A percentile compares a stretch with the other conserved stretches of the same genome.
phyloP scores from a whole-genome alignment of 2,329 filamentous ascomycete genomes.

The Elsinoe necatrix region DNA sequence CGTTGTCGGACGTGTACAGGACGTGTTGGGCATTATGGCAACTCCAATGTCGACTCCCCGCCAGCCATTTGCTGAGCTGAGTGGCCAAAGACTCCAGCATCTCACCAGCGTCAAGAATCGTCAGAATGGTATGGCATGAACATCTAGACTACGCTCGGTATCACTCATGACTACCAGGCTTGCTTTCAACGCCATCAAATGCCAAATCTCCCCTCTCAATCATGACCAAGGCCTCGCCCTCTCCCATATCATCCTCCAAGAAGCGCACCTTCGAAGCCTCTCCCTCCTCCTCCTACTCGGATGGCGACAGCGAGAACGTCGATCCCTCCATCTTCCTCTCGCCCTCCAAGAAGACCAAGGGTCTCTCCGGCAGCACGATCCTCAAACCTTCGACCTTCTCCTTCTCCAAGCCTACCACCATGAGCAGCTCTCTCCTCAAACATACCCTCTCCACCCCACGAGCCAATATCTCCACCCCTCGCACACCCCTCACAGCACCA shows the following conservation, averaged over 20 bases:
- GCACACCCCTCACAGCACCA: constrained; percentile 47
- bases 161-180: constrained; percentile 13
- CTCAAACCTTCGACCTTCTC: constrained; percentile 36
- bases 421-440: constrained; percentile 23
- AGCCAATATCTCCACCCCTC: constrained; percentile 35
- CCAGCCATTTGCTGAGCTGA: constrained; percentile 68
- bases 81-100: constrained; percentile 59
- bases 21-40: constrained; percentile 22
- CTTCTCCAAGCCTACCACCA: constrained; percentile 25
- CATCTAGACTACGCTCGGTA: constrained; percentile 13
- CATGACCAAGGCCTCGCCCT: constrained; percentile 21
- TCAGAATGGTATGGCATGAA: constrained; percentile 48
- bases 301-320: constrained; percentile 49
- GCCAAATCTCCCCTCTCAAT: constrained; percentile 25
- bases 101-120: constrained; percentile 70
- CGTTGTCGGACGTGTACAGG: constrained; percentile 1
- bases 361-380: constrained; percentile 26
- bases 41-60: constrained; percentile 35
- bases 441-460: constrained; percentile 30
- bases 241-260: constrained; percentile 29
- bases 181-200: constrained; percentile 19
- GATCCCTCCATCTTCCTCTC: constrained; percentile 46
- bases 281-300: constrained; percentile 38
- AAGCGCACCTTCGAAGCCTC: constrained; percentile 41
- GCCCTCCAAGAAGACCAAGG: constrained; percentile 47